These are phyloP conservation scores for Hericium rajendrae DNA, from an alignment of 768 basidiomycete genomes.

Conservation along the genomic window DNA sequence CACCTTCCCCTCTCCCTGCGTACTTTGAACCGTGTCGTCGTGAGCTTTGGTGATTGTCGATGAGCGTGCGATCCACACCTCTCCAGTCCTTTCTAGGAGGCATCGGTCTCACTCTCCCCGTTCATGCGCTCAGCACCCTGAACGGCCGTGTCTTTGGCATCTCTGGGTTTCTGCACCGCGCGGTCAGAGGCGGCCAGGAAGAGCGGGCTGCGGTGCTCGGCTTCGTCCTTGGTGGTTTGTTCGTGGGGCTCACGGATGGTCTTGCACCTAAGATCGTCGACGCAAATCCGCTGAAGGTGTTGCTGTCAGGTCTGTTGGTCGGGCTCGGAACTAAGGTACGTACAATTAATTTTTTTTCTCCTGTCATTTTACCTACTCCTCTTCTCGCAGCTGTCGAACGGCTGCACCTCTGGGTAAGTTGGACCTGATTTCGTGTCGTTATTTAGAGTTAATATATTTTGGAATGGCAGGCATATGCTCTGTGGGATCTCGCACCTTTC, in stretches of 20 bases:
- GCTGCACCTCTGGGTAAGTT: constrained; percentile 54
- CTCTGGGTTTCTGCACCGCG: constrained; percentile 50
- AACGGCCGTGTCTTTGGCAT: constrained; percentile 52
- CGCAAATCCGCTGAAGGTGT: constrained; percentile 20
- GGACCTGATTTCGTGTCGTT: no score
- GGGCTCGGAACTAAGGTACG: constrained; percentile 42
- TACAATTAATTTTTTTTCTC: not conserved
- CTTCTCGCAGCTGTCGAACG: constrained; percentile 37
- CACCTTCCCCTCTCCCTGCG: not conserved
- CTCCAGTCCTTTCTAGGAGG: constrained; percentile 49
- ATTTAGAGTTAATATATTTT: not conserved
- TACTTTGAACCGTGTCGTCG: no score
- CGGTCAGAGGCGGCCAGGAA: constrained; percentile 35
- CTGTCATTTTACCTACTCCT: not conserved
- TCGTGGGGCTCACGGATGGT: constrained; percentile 33
- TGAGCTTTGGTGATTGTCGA: no score
- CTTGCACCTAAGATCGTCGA: constrained; percentile 19
- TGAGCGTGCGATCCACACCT: constrained; percentile 17
- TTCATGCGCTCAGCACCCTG: constrained; percentile 40
- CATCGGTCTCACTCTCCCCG: constrained; percentile 39
- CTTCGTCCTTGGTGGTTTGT: constrained; percentile 38
- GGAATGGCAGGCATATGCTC: constrained; percentile 48
- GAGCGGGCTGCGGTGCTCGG: constrained; percentile 33
- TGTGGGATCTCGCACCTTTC: constrained; percentile 50
- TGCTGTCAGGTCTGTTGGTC: constrained; percentile 44